Conservation (phyloP, 345 rosid species). For the Psidium guajava region DNA sequence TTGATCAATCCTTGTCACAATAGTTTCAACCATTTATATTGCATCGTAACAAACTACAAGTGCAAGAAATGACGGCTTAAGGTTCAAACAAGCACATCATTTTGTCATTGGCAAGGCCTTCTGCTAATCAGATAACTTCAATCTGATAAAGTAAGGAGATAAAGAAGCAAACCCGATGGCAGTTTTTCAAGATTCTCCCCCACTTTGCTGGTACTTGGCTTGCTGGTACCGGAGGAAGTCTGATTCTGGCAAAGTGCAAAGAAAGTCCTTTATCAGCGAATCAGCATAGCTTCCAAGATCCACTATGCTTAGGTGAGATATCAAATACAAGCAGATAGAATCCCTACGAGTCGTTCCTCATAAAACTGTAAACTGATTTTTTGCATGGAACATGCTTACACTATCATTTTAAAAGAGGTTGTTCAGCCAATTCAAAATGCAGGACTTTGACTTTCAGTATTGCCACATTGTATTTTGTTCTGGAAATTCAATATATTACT, state of each 20-base stretch:
- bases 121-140: not conserved
- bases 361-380: not conserved
- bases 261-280: not conserved
- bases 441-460: not conserved
- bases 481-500: too few species aligned
- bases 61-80: not conserved
- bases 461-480: not conserved
- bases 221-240: constrained; percentile 38
- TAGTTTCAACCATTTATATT: not conserved
- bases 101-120: not conserved
- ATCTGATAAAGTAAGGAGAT: not conserved
- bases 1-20: not conserved
- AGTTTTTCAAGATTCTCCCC: constrained; percentile 33
- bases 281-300: not conserved
- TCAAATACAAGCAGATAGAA: not conserved
- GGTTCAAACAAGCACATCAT: not conserved
- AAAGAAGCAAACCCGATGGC: constrained; percentile 27
- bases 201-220: constrained; percentile 42
- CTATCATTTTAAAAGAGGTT: not conserved
- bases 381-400: not conserved
- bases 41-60: not conserved
- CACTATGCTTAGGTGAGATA: not conserved
- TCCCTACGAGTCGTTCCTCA: not conserved
- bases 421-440: not conserved
- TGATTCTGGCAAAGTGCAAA: constrained; percentile 27